Evolutionary conservation across 345 rosid species (phyloP).

Genomic region (Populus alba): DNA sequence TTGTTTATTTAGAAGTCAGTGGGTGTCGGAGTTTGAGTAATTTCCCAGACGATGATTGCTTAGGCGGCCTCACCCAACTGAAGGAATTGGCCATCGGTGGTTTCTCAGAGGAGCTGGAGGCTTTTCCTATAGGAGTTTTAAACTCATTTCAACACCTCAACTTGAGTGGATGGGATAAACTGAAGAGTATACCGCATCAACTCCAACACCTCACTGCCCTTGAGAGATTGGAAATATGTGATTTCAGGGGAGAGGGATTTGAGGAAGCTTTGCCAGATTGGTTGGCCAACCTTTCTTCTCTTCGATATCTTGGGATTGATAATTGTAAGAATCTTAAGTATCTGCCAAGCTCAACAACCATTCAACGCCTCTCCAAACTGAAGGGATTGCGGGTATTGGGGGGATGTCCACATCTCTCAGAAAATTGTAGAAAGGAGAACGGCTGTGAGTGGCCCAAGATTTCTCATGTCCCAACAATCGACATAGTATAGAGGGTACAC

Average conservation of each 20-base stretch:
- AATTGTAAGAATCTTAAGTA: not conserved
- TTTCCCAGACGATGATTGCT: not conserved
- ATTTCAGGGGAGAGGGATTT: no score
- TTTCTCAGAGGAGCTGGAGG: not conserved
- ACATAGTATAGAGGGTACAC: no score
- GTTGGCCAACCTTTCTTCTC: conserved; percentile 1
- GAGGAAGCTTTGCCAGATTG: conserved; percentile 12
- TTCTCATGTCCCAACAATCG: no score
- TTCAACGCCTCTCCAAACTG: not conserved
- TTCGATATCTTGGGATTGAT: not conserved
- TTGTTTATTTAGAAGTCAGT: not conserved
- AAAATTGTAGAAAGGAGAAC: not conserved
- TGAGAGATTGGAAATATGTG: no score
- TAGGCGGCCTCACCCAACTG: not conserved
- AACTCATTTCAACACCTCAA: no score
- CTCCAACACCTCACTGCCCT: no score
- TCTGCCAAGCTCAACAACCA: not conserved
- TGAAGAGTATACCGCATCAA: no score
- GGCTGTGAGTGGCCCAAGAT: not conserved
- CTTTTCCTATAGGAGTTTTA: no score
- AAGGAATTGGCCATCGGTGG: conserved; percentile 8
- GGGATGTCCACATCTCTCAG: not conserved
- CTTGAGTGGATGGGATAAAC: no score
- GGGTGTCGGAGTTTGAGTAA: not conserved
- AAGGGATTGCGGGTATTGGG: not conserved